A percentile compares a stretch with the other conserved stretches of the same genome.
These are phyloP conservation scores for Trichoderma lentiforme DNA, from an alignment of 2,329 filamentous ascomycete species.

Conservation along the genomic window DNA sequence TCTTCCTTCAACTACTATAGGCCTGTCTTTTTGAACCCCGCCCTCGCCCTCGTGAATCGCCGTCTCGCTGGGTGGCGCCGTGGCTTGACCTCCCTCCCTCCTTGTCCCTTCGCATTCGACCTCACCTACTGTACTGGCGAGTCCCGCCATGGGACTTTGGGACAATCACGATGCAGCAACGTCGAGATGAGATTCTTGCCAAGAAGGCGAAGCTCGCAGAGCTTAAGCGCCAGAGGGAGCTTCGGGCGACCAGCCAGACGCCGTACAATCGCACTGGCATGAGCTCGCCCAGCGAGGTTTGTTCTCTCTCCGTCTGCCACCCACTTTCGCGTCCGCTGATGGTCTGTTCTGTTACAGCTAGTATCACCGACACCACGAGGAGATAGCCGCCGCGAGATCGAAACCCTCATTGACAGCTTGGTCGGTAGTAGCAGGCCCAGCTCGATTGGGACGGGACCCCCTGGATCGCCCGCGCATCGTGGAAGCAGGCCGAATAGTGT, in stretches of 20 bases:
- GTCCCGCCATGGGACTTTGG: conserved; percentile 48
- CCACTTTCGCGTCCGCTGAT: conserved; percentile 3
- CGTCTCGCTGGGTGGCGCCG: background rate
- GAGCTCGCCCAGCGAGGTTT: conserved; percentile 69
- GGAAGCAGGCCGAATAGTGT: conserved; percentile 86
- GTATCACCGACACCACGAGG: conserved; percentile 68
- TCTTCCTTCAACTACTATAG: background rate
- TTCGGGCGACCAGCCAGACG: conserved; percentile 70
- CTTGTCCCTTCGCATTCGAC: background rate
- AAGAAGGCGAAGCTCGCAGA: conserved; percentile 97
- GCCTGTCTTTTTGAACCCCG: conserved; percentile 1
- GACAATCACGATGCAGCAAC: conserved; percentile 63
- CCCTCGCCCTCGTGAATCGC: background rate
- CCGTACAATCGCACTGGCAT: conserved; percentile 65
- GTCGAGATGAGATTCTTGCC: conserved; percentile 91
- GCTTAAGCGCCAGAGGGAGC: conserved; percentile 86
- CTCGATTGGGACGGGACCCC: conserved; percentile 61
- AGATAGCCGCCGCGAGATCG: conserved; percentile 71
- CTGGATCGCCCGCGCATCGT: conserved; percentile 61
- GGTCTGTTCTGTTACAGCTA: conserved; percentile 36
- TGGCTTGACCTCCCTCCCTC: conserved; percentile 12
- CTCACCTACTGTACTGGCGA: conserved; percentile 11
- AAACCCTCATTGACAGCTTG: conserved; percentile 78
- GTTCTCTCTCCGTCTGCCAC: conserved; percentile 26
- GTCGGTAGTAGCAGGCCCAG: conserved; percentile 73